These are phyloP conservation scores for Pichia sp. DNA, from an alignment of 1,139 yeast genomes.

Conservation along the genomic window DNA sequence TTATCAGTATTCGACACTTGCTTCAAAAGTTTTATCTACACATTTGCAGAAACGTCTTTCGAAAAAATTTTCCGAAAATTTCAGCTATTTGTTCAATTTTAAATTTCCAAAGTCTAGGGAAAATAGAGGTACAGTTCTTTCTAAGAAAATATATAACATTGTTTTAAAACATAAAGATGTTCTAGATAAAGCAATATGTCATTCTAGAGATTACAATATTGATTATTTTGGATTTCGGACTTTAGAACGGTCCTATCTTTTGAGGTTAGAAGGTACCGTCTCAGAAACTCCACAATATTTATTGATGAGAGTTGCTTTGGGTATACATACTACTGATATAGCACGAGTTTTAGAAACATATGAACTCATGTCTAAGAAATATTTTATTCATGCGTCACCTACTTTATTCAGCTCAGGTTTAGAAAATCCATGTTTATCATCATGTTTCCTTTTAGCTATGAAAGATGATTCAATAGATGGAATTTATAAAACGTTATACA, in stretches of 20 bases:
- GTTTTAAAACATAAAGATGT: conserved; percentile 28
- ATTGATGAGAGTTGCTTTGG: conserved; percentile 48
- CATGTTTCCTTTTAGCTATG: conserved; percentile 53
- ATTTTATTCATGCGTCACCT: conserved; percentile 52
- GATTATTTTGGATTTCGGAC: conserved; percentile 52
- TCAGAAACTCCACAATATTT: conserved; percentile 50
- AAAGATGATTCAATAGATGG: conserved; percentile 56
- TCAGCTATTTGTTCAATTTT: conserved; percentile 23
- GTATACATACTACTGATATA: conserved; percentile 42
- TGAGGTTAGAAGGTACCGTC: conserved; percentile 33
- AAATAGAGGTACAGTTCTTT: conserved; percentile 11
- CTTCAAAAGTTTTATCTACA: conserved; percentile 40
- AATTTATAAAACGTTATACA: conserved; percentile 48
- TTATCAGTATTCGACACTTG: conserved; percentile 43
- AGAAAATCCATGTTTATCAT: conserved; percentile 42
- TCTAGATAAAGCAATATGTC: conserved; percentile 36
- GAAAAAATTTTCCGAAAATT: conserved; percentile 34
- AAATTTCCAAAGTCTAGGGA: conserved; percentile 15
- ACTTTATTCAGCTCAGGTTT: conserved; percentile 52
- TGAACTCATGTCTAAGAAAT: conserved; percentile 45
- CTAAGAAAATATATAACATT: background rate
- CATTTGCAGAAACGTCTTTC: conserved; percentile 32
- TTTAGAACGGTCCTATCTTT: conserved; percentile 42
- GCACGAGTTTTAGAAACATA: conserved; percentile 43
- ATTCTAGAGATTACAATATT: conserved; percentile 37